phyloP scores from a whole-genome alignment of 2,329 filamentous ascomycete genomes.

The Aspergillus sp. region DNA sequence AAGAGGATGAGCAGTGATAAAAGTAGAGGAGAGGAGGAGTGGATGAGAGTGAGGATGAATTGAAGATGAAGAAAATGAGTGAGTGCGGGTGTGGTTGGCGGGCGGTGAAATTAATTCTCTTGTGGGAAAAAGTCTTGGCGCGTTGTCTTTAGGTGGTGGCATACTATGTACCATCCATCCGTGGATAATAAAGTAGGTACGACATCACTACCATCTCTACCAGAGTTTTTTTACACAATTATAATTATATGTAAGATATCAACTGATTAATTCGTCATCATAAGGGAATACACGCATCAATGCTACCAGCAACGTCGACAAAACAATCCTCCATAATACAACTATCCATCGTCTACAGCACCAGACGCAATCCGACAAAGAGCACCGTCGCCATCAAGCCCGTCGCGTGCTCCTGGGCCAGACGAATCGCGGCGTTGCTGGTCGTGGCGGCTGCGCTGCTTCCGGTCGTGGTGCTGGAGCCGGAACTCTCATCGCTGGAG shows the following conservation, averaged over 20 bases:
- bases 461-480: slow-evolving; percentile 24
- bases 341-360: slow-evolving; percentile 46
- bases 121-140: slow-evolving; percentile 42
- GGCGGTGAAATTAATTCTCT: slow-evolving; percentile 41
- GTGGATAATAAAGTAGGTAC: no score
- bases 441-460: slow-evolving; percentile 27
- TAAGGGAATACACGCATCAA: neutral
- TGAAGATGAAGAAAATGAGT: slow-evolving; percentile 2
- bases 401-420: slow-evolving; percentile 51
- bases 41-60: slow-evolving; percentile 1
- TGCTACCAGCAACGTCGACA: neutral
- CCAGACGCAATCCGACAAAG: slow-evolving; percentile 55
- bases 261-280: neutral
- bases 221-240: no score
- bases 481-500: slow-evolving; percentile 20
- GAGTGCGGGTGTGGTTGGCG: slow-evolving; percentile 14
- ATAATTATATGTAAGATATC: no score
- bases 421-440: slow-evolving; percentile 45
- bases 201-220: neutral
- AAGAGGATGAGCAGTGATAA: slow-evolving; percentile 4
- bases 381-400: slow-evolving; percentile 52
- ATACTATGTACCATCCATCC: neutral
- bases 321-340: neutral
- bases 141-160: slow-evolving; percentile 4
- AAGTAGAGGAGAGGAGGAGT: slow-evolving; percentile 9